Evolutionary conservation across 495 filamentous ascomycete species (phyloP).

Genomic region (Immersiella caudata): DNA sequence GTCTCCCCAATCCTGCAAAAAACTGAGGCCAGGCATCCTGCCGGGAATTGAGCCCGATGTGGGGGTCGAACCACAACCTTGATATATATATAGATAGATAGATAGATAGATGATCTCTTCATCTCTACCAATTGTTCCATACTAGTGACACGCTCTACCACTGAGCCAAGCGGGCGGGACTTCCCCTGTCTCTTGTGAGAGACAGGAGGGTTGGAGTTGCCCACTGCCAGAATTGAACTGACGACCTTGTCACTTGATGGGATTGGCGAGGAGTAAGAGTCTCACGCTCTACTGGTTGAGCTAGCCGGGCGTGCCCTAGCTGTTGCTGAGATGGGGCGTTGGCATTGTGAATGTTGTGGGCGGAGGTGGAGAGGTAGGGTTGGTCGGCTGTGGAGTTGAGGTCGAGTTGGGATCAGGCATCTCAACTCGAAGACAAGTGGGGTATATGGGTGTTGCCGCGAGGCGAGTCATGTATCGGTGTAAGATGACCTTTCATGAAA

Average conservation of each 20-base stretch:
- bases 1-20: background rate
- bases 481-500: constrained; percentile 26
- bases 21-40: background rate
- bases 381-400: background rate
- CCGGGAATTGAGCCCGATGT: background rate
- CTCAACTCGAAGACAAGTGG: background rate
- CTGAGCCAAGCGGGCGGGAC: background rate
- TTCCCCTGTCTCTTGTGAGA: no score
- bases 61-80: background rate
- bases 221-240: constrained; percentile 1
- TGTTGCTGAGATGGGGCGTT: background rate
- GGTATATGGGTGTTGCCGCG: background rate
- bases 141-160: constrained; percentile 1
- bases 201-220: background rate
- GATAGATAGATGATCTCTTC: background rate
- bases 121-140: background rate
- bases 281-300: constrained; percentile 85
- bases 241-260: background rate
- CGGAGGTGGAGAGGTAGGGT: background rate
- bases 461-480: background rate
- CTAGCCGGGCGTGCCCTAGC: constrained; percentile 53
- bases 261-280: constrained; percentile 58
- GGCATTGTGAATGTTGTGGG: background rate
- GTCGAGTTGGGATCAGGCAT: background rate
- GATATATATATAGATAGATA: no score